A percentile compares a stretch with the other conserved stretches of the same genome.
Conservation (phyloP, 768 basidiomycete genomes). For the Xerocomellus amylosporus region DNA sequence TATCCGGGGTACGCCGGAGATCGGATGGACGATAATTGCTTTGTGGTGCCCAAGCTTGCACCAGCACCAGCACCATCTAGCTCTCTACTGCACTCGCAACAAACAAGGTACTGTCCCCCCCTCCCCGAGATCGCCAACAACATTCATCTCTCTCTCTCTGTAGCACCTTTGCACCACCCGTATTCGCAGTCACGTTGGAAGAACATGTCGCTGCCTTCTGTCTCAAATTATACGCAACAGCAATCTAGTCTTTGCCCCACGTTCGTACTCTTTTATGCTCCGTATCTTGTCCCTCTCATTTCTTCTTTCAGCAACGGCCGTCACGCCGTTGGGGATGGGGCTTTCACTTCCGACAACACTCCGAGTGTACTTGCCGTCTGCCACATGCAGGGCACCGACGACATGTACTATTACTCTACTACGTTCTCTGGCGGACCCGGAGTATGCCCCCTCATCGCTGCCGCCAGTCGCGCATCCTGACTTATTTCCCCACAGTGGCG, state of each 20-base stretch:
- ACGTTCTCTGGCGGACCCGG: slow-evolving; percentile 92
- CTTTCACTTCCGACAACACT: slow-evolving; percentile 72
- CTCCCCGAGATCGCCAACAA: neutral
- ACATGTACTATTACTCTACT: slow-evolving; percentile 90
- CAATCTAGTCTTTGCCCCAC: slow-evolving; percentile 95
- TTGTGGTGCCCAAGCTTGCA: slow-evolving; percentile 3
- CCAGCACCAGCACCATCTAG: slow-evolving; percentile 13
- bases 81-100: neutral
- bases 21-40: neutral
- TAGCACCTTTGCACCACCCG: slow-evolving; percentile 8
- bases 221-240: slow-evolving; percentile 69
- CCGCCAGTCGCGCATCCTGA: neutral
- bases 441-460: slow-evolving; percentile 45
- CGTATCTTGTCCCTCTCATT: slow-evolving; percentile 13
- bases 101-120: slow-evolving; percentile 2
- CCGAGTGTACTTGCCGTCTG: slow-evolving; percentile 83
- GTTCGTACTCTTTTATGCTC: slow-evolving; percentile 42
- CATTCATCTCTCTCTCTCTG: neutral
- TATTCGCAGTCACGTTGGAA: slow-evolving; percentile 71
- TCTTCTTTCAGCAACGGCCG: slow-evolving; percentile 73
- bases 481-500: slow-evolving; percentile 62
- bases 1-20: slow-evolving; percentile 19
- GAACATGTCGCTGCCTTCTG: slow-evolving; percentile 70
- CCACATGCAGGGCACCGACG: slow-evolving; percentile 74
- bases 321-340: slow-evolving; percentile 98